Evolutionary conservation across 257 asterid genomes (phyloP).

Genomic region (Penstemon davidsonii): DNA sequence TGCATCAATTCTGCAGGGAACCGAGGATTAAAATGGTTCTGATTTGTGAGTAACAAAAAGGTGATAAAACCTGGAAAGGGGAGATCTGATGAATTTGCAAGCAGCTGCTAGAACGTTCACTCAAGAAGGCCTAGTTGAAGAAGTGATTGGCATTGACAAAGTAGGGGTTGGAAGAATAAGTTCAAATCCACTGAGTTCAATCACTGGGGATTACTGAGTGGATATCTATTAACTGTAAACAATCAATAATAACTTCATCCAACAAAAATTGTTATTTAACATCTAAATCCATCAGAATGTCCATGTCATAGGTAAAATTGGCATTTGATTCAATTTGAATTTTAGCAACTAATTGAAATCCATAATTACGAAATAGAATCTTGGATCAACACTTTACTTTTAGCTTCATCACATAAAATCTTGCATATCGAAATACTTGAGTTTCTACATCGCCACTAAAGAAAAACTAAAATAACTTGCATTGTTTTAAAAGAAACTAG

Average conservation of each 20-base stretch:
- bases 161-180: not conserved
- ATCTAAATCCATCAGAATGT: not conserved
- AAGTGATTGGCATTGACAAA: not conserved
- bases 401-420: not conserved
- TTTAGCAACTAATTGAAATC: not conserved
- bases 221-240: not conserved
- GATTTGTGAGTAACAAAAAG: not conserved
- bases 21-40: not conserved
- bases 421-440: not conserved
- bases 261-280: not conserved
- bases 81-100: not conserved
- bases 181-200: not conserved
- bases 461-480: not conserved
- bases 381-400: constrained; percentile 10
- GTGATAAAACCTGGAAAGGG: not conserved
- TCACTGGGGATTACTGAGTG: not conserved
- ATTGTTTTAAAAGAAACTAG: constrained; percentile 14
- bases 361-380: not conserved
- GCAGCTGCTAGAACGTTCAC: not conserved
- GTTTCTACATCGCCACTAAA: constrained; percentile 9
- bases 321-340: not conserved
- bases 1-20: constrained; percentile 5
- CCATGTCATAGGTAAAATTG: not conserved
- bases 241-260: not conserved
- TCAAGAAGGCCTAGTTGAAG: not conserved